phyloP scores from a whole-genome alignment of 768 basidiomycete genomes.

The Holtermannia corniformis region DNA sequence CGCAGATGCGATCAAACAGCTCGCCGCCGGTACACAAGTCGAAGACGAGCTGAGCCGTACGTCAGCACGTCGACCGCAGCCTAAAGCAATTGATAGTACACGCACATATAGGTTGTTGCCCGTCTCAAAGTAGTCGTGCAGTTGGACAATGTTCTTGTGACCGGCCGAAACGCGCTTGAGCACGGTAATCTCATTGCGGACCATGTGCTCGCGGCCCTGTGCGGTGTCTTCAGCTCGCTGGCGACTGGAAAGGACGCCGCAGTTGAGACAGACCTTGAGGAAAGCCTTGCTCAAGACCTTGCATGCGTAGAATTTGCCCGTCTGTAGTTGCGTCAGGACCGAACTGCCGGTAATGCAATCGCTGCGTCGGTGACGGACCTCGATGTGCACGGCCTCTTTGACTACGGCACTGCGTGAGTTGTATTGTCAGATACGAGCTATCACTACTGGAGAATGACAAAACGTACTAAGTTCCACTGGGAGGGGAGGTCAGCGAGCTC shows the following conservation, averaged over 20 bases:
- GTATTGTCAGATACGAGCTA: neutral
- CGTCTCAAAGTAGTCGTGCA: conserved; percentile 97
- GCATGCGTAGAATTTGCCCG: conserved; percentile 90
- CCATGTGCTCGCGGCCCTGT: conserved; percentile 97
- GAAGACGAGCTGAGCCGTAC: conserved; percentile 63
- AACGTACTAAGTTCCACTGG: conserved; percentile 71
- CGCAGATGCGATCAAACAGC: conserved; percentile 97
- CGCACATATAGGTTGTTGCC: conserved; percentile 61
- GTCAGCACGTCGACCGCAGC: neutral
- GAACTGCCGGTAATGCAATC: neutral
- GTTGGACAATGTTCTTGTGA: conserved; percentile 78
- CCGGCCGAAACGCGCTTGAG: conserved; percentile 88
- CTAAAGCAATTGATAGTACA: neutral
- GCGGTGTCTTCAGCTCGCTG: neutral
- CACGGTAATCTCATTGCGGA: conserved; percentile 93
- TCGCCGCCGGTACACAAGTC: conserved; percentile 96
- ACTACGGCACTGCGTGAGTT: conserved; percentile 35
- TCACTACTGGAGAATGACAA: neutral
- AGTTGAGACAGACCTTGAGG: conserved; percentile 18
- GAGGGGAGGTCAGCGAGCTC: conserved; percentile 56
- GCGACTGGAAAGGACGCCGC: neutral
- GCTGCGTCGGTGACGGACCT: conserved; percentile 11
- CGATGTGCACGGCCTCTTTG: conserved; percentile 80
- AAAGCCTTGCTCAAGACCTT: conserved; percentile 97
- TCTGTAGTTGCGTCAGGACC: conserved; percentile 44